A percentile compares a stretch with the other conserved stretches of the same genome.
Conservation (phyloP, 2,329 filamentous ascomycete genomes). For the Aspergillus pseudoterreus region DNA sequence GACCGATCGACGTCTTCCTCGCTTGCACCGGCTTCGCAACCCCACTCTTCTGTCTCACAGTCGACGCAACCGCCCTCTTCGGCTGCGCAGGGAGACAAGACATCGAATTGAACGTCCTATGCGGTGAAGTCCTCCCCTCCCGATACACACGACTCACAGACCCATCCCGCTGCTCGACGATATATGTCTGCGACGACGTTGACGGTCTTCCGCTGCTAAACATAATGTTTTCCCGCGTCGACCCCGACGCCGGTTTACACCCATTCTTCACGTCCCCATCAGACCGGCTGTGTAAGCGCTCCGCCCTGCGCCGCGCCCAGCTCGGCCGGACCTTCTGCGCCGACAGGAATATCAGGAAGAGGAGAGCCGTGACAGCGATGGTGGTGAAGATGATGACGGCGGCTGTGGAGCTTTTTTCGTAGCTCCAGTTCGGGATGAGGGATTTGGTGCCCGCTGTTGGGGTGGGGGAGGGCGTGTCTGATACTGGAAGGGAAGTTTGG, state of each 20-base stretch:
- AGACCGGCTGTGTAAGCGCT: slow-evolving; percentile 1
- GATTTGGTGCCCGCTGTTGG: slow-evolving; percentile 5
- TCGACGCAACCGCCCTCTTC: neutral
- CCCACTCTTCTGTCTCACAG: too few species aligned
- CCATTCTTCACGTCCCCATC: slow-evolving; percentile 11
- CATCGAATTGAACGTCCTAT: slow-evolving; percentile 1
- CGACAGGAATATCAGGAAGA: slow-evolving; percentile 20
- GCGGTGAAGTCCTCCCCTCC: slow-evolving; percentile 6
- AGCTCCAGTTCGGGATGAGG: slow-evolving; percentile 15
- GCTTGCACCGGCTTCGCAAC: neutral
- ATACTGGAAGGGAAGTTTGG: neutral
- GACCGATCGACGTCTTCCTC: neutral
- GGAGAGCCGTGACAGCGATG: slow-evolving; percentile 16
- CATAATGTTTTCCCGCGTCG: slow-evolving; percentile 26
- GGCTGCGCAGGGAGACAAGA: neutral
- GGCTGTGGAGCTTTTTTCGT: slow-evolving; percentile 24
- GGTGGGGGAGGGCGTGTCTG: neutral
- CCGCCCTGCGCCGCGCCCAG: slow-evolving; percentile 12
- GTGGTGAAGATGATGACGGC: slow-evolving; percentile 22
- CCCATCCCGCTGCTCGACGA: slow-evolving; percentile 16
- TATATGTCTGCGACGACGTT: slow-evolving; percentile 18
- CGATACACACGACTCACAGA: slow-evolving; percentile 12
- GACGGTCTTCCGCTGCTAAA: slow-evolving; percentile 23
- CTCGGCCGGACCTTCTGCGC: slow-evolving; percentile 15
- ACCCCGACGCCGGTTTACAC: neutral